Conservation (phyloP, 768 basidiomycete species). For the Mycena kentingensis region DNA sequence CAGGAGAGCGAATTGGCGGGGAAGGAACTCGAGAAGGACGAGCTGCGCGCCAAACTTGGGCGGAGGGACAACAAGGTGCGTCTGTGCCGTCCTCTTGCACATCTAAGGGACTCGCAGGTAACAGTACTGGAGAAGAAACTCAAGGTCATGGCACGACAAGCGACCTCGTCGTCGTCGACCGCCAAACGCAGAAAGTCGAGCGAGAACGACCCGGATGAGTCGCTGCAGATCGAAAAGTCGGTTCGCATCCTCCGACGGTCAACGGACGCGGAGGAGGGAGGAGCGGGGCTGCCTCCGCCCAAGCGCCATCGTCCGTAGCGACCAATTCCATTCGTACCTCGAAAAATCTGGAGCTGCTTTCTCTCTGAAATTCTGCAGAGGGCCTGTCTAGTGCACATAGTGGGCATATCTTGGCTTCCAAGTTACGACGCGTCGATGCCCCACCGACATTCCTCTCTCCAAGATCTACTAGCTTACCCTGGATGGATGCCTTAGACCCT, state of each 20-base stretch:
- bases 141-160: slow-evolving; percentile 9
- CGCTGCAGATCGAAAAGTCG: slow-evolving; percentile 4
- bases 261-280: neutral
- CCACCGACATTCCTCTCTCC: too few relatives aligned
- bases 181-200: neutral
- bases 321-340: too few relatives aligned
- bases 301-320: neutral
- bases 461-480: too few relatives aligned
- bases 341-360: too few relatives aligned
- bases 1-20: slow-evolving; percentile 10
- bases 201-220: slow-evolving; percentile 1
- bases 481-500: too few relatives aligned
- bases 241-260: too few relatives aligned
- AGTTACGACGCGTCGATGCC: too few relatives aligned
- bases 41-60: slow-evolving; percentile 15
- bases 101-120: slow-evolving; percentile 3
- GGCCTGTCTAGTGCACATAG: too few relatives aligned
- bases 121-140: slow-evolving; percentile 21
- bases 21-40: slow-evolving; percentile 11
- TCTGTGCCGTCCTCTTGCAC: neutral
- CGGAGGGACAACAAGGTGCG: slow-evolving; percentile 16
- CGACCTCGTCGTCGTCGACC: too few relatives aligned
- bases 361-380: too few relatives aligned
- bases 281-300: neutral
- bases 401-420: too few relatives aligned